A percentile compares a stretch with the other conserved stretches of the same genome.
Evolutionary conservation across 345 rosid species (phyloP).

Genomic region (Citrus unshiu): DNA sequence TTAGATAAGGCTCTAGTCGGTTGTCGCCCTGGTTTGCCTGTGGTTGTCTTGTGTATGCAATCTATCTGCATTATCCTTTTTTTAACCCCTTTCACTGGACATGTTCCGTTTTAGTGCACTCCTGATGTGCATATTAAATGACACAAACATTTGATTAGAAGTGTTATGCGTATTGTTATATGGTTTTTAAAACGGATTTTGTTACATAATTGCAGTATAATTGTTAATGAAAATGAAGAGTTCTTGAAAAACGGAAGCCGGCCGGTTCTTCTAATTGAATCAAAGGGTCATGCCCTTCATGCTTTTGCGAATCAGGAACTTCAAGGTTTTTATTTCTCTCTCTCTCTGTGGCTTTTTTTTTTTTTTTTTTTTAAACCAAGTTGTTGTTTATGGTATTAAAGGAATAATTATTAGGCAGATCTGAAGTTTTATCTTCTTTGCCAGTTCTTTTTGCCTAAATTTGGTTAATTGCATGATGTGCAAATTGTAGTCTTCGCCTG

Average conservation of each 20-base stretch:
- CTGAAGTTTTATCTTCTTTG: neutral
- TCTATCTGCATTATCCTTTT: neutral
- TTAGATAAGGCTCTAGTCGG: neutral
- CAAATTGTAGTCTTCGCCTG: neutral
- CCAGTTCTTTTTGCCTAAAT: neutral
- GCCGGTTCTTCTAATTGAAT: constrained; percentile 73
- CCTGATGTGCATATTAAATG: neutral
- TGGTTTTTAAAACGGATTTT: constrained; percentile 15
- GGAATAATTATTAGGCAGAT: neutral
- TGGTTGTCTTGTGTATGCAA: neutral
- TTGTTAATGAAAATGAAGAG: constrained; percentile 50
- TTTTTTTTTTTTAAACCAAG: neutral
- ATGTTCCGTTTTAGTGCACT: neutral
- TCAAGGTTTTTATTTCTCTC: constrained; percentile 36
- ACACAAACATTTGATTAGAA: neutral
- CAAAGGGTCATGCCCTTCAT: constrained; percentile 89
- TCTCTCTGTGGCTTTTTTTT: neutral
- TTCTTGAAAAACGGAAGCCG: constrained; percentile 54
- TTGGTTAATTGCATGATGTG: neutral
- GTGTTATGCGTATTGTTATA: neutral
- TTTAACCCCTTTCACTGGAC: neutral
- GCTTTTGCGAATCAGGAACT: constrained; percentile 72
- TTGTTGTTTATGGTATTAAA: neutral
- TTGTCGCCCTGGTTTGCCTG: neutral
- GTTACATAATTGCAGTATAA: constrained; percentile 43